Percentiles rank a stretch among this genome's conserved stretches.
phyloP scores from a whole-genome alignment of 2,329 filamentous ascomycete genomes.

The Nemania sp. region DNA sequence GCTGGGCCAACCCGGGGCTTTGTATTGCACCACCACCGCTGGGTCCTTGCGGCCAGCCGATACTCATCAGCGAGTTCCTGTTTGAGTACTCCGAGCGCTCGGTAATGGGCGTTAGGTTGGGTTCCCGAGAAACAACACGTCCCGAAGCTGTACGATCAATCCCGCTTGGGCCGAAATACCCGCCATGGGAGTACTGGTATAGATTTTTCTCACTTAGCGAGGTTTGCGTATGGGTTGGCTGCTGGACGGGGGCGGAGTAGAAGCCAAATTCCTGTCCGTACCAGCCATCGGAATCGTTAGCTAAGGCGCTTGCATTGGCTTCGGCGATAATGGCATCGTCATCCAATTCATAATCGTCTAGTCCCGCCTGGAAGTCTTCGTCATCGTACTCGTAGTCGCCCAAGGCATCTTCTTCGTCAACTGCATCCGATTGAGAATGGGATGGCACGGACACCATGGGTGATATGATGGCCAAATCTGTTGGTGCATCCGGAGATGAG shows the following conservation, averaged over 20 bases:
- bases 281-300: conserved; percentile 89
- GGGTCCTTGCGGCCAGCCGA: conserved; percentile 58
- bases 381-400: conserved; percentile 63
- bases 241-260: conserved; percentile 66
- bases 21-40: conserved; percentile 56
- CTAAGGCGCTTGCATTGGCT: conserved; percentile 90
- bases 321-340: conserved; percentile 93
- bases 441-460: conserved; percentile 40
- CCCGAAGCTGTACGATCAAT: conserved; percentile 73
- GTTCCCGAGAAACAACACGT: conserved; percentile 75
- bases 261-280: conserved; percentile 98
- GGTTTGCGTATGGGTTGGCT: conserved; percentile 32
- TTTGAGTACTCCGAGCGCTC: conserved; percentile 96
- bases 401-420: conserved; percentile 28
- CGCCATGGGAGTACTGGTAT: conserved; percentile 73
- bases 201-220: conserved; percentile 43
- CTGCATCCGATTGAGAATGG: conserved; percentile 29
- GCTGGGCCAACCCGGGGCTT: conserved; percentile 75
- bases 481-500: conserved; percentile 46
- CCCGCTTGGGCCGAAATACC: conserved; percentile 82
- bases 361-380: conserved; percentile 43
- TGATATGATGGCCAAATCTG: conserved; percentile 43
- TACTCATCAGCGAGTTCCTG: conserved; percentile 83
- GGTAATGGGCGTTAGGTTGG: conserved; percentile 93
- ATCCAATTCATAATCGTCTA: conserved; percentile 69